Base-by-base conservation (phyloP, 2,329 filamentous ascomycete species). In the Botrytis fabae region DNA sequence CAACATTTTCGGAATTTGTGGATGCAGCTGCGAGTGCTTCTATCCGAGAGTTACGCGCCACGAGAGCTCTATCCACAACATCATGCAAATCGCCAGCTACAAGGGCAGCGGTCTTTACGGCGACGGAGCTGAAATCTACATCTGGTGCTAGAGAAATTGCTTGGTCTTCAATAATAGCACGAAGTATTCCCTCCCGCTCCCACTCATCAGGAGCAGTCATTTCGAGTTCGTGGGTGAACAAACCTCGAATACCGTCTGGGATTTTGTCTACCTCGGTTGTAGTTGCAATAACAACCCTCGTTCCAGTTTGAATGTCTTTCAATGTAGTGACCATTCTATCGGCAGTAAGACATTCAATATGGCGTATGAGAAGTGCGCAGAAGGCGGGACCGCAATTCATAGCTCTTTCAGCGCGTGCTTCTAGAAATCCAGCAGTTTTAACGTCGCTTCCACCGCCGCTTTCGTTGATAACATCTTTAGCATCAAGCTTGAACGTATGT, bases 191-290 rank as follows among this genome's bases (percentile, higher is more conserved):
- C 83, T 97, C 95, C 83, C 96, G 88, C 82, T 98, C 95, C 40
- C 90, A 90, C 81, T 99, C 96, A 78, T 98, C 95, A 0, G 96
- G 96, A 0, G 96, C 96, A 62, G 86, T 89, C 89, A 99, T 94
- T 80, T 98, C 95, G 60, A 99, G 86, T 82, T 99, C 96, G 79
- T 99, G 95, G 0, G 94, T 97, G 81, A 99, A 98, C 4, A 98
- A 85, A 18, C 94, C 94, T 70, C 96, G 90, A 32, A 98, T 91
- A 0, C 93, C 93, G 78, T 98, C 95, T 0, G 95, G 93, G 1
- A 99, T 89, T 81, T 98, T 97, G 80, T 98, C 96, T 0, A 98
- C 90, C 77, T 98, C 95, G 10, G 94, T 97, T 0, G 95, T 98
- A 0, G 96, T 99, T 0, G 96, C 95, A 77, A 99, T 91, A 38